These are phyloP conservation scores for Rhizophagus sp. DNA, from an alignment of 192 early-diverging fungal species.

Conservation along the genomic window DNA sequence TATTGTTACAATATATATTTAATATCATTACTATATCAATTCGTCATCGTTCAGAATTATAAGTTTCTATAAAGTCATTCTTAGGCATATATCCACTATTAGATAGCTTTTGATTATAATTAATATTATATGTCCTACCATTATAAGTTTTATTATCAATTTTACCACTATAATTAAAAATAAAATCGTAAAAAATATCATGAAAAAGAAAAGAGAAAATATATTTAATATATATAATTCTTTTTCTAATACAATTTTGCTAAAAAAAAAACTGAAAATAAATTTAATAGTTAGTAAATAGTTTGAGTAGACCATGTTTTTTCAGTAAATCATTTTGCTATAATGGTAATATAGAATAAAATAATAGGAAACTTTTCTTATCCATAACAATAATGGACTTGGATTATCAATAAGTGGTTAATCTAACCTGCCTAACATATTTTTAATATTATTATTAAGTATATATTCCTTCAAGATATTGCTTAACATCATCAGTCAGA, in stretches of 20 bases:
- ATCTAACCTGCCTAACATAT: not conserved
- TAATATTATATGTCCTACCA: constrained; percentile 14
- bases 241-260: constrained; percentile 3
- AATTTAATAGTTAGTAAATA: constrained; percentile 1
- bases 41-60: no score
- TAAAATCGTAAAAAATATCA: not conserved
- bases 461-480: not conserved
- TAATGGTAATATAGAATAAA: constrained; percentile 21
- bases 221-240: constrained; percentile 6
- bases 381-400: constrained; percentile 13
- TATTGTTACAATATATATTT: no score
- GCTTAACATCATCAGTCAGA: no score
- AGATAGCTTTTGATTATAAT: constrained; percentile 12
- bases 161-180: not conserved
- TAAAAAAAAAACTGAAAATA: constrained; percentile 26
- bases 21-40: no score
- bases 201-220: not conserved
- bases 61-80: no score
- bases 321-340: not conserved
- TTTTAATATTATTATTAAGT: constrained; percentile 8
- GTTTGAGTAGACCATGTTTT: constrained; percentile 27
- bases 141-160: constrained; percentile 16
- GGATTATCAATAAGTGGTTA: not conserved
- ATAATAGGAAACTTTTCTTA: constrained; percentile 14
- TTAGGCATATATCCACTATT: not conserved